These are phyloP conservation scores for Penicillium psychrosexuale DNA, from an alignment of 2,329 filamentous ascomycete genomes.

Conservation along the genomic window DNA sequence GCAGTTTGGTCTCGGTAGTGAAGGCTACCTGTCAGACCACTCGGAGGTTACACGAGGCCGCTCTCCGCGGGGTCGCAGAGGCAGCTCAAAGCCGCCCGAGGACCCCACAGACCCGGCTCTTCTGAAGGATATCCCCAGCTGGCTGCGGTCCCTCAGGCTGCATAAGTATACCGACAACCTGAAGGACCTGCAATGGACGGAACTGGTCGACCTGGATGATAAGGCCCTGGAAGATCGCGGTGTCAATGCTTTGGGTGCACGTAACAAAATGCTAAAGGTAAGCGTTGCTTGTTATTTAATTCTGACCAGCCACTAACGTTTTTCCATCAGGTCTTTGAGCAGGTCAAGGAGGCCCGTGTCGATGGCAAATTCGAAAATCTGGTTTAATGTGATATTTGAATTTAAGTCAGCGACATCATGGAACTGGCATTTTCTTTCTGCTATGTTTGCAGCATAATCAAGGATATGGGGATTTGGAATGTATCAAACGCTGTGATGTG, in stretches of 20 bases:
- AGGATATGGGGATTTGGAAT: conserved; percentile 24
- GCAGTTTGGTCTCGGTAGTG: conserved; percentile 67
- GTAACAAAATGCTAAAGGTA: conserved; percentile 97
- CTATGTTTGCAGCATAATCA: conserved; percentile 26
- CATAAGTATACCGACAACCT: conserved; percentile 99
- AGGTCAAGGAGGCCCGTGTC: conserved; percentile 78
- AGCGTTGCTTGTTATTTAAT: conserved; percentile 16
- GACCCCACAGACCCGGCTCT: conserved; percentile 89
- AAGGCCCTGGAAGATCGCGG: conserved; percentile 88
- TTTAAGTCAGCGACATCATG: conserved; percentile 19
- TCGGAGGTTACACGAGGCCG: conserved; percentile 87
- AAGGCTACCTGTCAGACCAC: conserved; percentile 90
- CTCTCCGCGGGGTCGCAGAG: conserved; percentile 85
- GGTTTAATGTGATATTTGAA: conserved; percentile 22
- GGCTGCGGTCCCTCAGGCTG: conserved; percentile 88
- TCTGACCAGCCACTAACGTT: conserved; percentile 22
- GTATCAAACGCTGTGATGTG: conserved; percentile 30
- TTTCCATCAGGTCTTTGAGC: conserved; percentile 74
- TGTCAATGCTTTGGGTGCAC: conserved; percentile 89
- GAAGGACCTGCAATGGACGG: conserved; percentile 96
- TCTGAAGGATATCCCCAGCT: conserved; percentile 91
- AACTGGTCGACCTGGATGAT: conserved; percentile 87
- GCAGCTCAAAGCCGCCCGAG: conserved; percentile 95
- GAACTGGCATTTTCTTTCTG: conserved; percentile 26
- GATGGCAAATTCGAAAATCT: conserved; percentile 62